These are phyloP conservation scores for Globisporangium parvum DNA, from an alignment of 352 stramenopile species.

Conservation along the genomic window DNA sequence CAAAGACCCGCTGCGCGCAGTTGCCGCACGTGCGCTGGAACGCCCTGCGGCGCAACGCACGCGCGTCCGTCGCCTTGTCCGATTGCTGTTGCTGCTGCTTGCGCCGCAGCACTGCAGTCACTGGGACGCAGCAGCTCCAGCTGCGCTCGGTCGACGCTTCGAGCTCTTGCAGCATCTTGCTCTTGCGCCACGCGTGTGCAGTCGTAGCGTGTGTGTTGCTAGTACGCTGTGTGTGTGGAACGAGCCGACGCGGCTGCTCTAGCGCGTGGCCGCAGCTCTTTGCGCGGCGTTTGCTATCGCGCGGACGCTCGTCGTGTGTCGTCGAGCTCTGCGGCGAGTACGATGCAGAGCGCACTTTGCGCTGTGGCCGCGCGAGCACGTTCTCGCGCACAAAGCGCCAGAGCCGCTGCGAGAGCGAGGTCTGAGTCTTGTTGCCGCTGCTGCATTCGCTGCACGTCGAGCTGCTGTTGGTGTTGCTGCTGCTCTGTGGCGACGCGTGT, in stretches of 20 bases:
- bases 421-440: neutral
- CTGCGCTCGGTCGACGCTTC: slow-evolving; percentile 17
- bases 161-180: slow-evolving; percentile 34
- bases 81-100: neutral
- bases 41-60: slow-evolving; percentile 16
- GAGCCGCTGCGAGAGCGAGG: slow-evolving; percentile 9
- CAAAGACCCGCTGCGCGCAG: slow-evolving; percentile 46
- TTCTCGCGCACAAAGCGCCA: slow-evolving; percentile 12
- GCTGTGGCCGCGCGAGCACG: neutral
- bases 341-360: slow-evolving; percentile 13
- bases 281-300: slow-evolving; percentile 11
- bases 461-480: neutral
- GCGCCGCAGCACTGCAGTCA: slow-evolving; percentile 9
- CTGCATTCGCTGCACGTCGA: neutral
- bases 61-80: slow-evolving; percentile 6
- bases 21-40: slow-evolving; percentile 44
- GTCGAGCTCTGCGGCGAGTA: slow-evolving; percentile 4
- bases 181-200: slow-evolving; percentile 28
- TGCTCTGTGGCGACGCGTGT: neutral
- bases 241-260: neutral
- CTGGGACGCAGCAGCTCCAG: neutral
- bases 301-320: neutral
- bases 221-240: neutral
- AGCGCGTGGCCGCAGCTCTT: slow-evolving; percentile 6
- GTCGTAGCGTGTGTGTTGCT: neutral